Base-by-base conservation (phyloP, 345 rosid species). In the Linum tenue region DNA sequence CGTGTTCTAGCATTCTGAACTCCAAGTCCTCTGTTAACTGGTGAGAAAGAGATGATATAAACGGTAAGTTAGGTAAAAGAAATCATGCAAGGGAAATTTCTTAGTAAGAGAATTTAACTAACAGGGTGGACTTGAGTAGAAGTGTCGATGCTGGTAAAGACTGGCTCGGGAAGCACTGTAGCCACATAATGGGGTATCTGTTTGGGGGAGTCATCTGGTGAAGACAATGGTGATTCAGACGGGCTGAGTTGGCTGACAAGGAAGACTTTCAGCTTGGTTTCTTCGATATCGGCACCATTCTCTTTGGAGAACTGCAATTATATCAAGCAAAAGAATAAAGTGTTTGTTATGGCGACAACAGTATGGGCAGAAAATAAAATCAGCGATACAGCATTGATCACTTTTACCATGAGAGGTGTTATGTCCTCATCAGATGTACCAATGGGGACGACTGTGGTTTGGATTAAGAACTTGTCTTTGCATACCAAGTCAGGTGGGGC, bases 401-500 rank as follows among this genome's bases (percentile, higher is more conserved):
- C 77, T 70, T 22, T 22, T 73, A 88, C 99, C 79, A 68, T 80
- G 73, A 69, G 70, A 75, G 92, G 66, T 50, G 91, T 77, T 67
- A 95, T 80, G 75, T 89, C 84, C 73, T 84, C 84, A 3, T 91
- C 91, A 75, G 86, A 79, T 70, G 96, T 85, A 22, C 77, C 86
- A 62, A 7, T 71, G 59, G 88, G 82, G 68, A 95, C 96, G 74
- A 73, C 67, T 4, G 86, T 82, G 75, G 95, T 86, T 82, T 89
- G 99, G 66, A 95, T 81, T 78, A 95, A 87, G 78, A 95, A 95
- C 78, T 95, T 95, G 84, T 95, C 99, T 81, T 80, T 91, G 83
- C 99, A 95, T 16, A 73, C 64, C 96, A 87, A 74, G 69, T 91
- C 94, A 64, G 76, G 80, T 11, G 96, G 95, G 64, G 81, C 81